Evolutionary conservation across 2,329 filamentous ascomycete genomes (phyloP).

Genomic region (Epichloe amarillans): DNA sequence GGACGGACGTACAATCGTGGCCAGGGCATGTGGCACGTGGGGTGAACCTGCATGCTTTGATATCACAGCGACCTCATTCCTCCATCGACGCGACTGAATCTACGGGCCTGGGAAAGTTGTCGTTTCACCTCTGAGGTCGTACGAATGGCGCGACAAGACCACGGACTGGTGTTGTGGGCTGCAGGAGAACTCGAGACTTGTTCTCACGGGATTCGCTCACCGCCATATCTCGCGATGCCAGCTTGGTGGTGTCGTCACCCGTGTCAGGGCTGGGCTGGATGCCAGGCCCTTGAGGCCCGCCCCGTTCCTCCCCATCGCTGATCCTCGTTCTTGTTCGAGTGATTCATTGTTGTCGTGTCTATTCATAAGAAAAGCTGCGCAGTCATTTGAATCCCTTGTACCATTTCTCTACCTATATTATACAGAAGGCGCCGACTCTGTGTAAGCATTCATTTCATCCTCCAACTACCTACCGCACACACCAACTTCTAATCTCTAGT

Average conservation of each 20-base stretch:
- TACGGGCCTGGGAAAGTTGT: background rate
- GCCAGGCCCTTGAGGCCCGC: background rate
- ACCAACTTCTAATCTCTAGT: conserved; percentile 28
- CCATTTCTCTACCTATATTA: background rate
- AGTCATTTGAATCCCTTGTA: background rate
- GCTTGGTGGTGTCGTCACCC: background rate
- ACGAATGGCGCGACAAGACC: background rate
- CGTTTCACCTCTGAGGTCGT: background rate
- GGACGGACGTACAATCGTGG: conserved; percentile 2
- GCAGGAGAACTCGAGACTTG: background rate
- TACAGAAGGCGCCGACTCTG: conserved; percentile 1
- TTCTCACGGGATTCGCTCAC: background rate
- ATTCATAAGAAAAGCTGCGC: background rate
- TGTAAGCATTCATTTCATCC: background rate
- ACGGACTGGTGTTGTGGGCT: background rate
- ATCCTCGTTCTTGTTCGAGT: background rate
- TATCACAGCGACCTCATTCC: no score
- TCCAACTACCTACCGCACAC: conserved; percentile 5
- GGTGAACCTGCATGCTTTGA: background rate
- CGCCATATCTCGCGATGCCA: background rate
- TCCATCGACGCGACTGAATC: no score
- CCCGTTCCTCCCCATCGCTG: background rate
- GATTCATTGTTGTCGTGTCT: background rate
- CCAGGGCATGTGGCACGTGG: conserved; percentile 11
- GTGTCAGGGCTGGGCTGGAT: background rate